These are phyloP conservation scores for Oryza punctata DNA, from an alignment of 176 grass and related monocot species.

Conservation along the genomic window DNA sequence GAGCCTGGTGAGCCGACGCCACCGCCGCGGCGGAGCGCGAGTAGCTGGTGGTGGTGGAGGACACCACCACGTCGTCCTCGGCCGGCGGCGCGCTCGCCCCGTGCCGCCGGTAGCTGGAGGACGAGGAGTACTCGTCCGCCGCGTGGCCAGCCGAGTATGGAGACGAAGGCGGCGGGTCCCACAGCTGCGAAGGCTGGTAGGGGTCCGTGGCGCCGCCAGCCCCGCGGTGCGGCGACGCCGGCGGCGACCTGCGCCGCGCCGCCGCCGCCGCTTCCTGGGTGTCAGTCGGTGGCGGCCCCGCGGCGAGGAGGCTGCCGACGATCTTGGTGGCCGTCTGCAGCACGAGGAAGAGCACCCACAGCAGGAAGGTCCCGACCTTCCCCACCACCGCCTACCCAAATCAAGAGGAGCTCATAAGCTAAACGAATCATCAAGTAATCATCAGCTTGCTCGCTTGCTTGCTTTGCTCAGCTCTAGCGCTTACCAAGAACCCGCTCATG, in stretches of 20 bases:
- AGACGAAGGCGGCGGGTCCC: constrained; percentile 12
- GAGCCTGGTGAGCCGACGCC: neutral
- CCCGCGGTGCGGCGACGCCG: constrained; percentile 30
- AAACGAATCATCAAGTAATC: no score
- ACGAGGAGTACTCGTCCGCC: constrained; percentile 39
- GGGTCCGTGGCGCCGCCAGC: neutral
- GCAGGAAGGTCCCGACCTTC: constrained; percentile 51
- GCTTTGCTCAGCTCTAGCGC: neutral
- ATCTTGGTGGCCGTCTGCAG: constrained; percentile 58
- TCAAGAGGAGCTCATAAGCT: neutral
- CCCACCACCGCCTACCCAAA: constrained; percentile 35
- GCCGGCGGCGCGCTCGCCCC: constrained; percentile 28
- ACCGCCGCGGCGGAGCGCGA: constrained; percentile 7
- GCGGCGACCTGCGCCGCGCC: constrained; percentile 34
- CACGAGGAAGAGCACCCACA: constrained; percentile 59
- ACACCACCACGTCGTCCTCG: constrained; percentile 31
- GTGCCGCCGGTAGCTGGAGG: constrained; percentile 46
- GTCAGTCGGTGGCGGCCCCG: neutral
- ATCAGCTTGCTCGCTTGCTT: no score
- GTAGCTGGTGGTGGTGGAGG: constrained; percentile 47
- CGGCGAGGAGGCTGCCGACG: constrained; percentile 42
- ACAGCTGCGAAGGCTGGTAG: constrained; percentile 27
- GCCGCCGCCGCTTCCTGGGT: constrained; percentile 30
- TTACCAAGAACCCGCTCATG: constrained; percentile 59
- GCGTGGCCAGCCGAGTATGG: constrained; percentile 17